Conservation (phyloP, 495 filamentous ascomycete genomes). For the Aspergillus avenaceus region DNA sequence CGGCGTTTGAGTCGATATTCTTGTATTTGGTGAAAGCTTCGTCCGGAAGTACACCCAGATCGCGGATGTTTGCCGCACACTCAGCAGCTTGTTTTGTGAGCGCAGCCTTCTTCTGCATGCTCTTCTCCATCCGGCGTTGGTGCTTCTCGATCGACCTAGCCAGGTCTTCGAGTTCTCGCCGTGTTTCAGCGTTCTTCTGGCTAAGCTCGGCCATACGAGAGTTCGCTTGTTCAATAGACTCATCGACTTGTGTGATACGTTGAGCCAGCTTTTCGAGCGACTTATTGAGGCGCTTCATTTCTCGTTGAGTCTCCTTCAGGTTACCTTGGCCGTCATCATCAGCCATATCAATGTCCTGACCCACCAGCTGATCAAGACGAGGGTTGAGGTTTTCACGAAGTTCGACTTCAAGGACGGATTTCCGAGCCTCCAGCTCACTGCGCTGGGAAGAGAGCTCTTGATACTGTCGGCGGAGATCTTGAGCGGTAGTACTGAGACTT, state of each 20-base stretch:
- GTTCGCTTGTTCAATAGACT: conserved; percentile 63
- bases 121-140: conserved; percentile 89
- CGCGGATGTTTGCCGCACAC: conserved; percentile 80
- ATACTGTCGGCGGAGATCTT: conserved; percentile 68
- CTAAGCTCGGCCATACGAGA: conserved; percentile 56
- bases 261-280: conserved; percentile 56
- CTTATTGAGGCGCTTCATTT: conserved; percentile 72
- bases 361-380: conserved; percentile 80
- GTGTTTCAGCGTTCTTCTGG: conserved; percentile 59
- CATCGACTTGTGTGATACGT: conserved; percentile 68
- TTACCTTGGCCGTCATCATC: conserved; percentile 56
- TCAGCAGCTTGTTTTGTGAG: conserved; percentile 72
- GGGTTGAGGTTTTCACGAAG: conserved; percentile 80
- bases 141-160: conserved; percentile 78
- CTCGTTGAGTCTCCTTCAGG: conserved; percentile 74
- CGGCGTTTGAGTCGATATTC: conserved; percentile 69
- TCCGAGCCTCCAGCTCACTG: conserved; percentile 75
- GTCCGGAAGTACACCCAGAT: conserved; percentile 89
- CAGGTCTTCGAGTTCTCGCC: conserved; percentile 68
- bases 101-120: conserved; percentile 77
- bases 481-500: conserved; percentile 59
- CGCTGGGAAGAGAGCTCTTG: conserved; percentile 68
- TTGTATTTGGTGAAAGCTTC: conserved; percentile 92
- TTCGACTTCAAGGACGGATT: conserved; percentile 76
- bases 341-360: conserved; percentile 67